Base-by-base conservation (phyloP, 2,329 filamentous ascomycete species). In the Penicillium sclerotiorum region DNA sequence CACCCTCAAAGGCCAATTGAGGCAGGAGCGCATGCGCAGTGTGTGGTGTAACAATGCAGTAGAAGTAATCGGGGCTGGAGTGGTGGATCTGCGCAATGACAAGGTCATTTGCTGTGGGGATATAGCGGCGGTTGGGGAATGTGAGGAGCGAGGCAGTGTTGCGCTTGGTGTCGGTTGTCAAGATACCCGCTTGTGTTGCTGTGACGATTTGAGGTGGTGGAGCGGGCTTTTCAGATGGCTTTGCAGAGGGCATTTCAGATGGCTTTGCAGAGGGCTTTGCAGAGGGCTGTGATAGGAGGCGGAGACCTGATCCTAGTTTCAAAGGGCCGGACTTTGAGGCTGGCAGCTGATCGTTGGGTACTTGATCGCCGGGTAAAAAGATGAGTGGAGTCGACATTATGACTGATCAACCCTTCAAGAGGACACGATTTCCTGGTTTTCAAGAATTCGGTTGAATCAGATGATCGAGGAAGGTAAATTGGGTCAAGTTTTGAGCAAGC, bases 1-100 rank as follows among this genome's bases (percentile, higher is more conserved):
- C 94, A 56, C 86, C 85, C 72, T 97, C 93, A 69, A 99, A 99
- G n/a, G 91, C 84, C 17, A 97, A 80, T 59, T 95, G 89, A 0
- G 89, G 90, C 1, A 97, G 84, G 15, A 89, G 77, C 1, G 89
- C 90, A 52, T 74, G 72, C 1, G 80, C 73, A 5, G 80, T 81
- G 63, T 84, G 76, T 8, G 81, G 80, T 22, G 89, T 87, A 45
- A 97, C 79, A 59, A 81, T 79, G 69, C 91, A 91, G 71, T 88
- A 86, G 79, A 89, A 96, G 67, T 83, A 81, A 61, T 97, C 94
- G 49, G 80, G 78, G 43, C 85, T 81, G 47, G 85, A 86, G 69
- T 87, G 88, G 64, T 89, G 84, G 60, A 97, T 80, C 57, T 89
- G 91, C 51, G 90, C 92, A 66, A 99, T 89, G 58, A 97, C 86